Evolutionary conservation across 495 filamentous ascomycete species (phyloP).

Genomic region (Saxophila tyrrhenica): DNA sequence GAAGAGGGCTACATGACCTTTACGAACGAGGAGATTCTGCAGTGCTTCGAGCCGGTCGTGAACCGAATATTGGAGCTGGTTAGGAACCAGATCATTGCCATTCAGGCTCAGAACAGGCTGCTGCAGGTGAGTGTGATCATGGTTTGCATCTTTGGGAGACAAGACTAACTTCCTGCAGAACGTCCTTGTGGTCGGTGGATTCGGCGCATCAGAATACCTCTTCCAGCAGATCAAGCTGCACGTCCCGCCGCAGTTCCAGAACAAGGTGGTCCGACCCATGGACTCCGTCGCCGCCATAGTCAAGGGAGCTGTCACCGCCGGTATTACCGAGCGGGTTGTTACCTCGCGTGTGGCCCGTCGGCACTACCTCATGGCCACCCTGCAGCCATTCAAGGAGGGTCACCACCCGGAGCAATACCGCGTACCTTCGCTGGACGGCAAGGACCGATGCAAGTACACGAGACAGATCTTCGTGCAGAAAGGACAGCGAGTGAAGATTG

Average conservation of each 20-base stretch:
- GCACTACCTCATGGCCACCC: constrained; percentile 97
- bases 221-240: constrained; percentile 77
- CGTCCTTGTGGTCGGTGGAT: constrained; percentile 62
- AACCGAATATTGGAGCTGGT: constrained; percentile 65
- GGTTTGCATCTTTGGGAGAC: not conserved
- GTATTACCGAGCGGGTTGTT: constrained; percentile 92
- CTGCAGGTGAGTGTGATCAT: constrained; percentile 46
- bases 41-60: constrained; percentile 68
- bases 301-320: constrained; percentile 69
- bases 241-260: constrained; percentile 67
- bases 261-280: constrained; percentile 67
- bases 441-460: constrained; percentile 98
- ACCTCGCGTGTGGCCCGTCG: constrained; percentile 96
- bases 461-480: constrained; percentile 98
- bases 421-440: constrained; percentile 89
- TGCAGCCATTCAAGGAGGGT: constrained; percentile 97
- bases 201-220: constrained; percentile 65
- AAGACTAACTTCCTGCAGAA: constrained; percentile 40
- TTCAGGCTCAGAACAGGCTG: constrained; percentile 61
- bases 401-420: constrained; percentile 97
- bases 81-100: constrained; percentile 66
- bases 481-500: constrained; percentile 96
- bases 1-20: constrained; percentile 77
- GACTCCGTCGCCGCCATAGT: constrained; percentile 68
- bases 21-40: constrained; percentile 66